Percentiles rank a stretch among this genome's conserved stretches.
Evolutionary conservation across 139 green algal species (phyloP).

Genomic region (Dunaliella sp.): DNA sequence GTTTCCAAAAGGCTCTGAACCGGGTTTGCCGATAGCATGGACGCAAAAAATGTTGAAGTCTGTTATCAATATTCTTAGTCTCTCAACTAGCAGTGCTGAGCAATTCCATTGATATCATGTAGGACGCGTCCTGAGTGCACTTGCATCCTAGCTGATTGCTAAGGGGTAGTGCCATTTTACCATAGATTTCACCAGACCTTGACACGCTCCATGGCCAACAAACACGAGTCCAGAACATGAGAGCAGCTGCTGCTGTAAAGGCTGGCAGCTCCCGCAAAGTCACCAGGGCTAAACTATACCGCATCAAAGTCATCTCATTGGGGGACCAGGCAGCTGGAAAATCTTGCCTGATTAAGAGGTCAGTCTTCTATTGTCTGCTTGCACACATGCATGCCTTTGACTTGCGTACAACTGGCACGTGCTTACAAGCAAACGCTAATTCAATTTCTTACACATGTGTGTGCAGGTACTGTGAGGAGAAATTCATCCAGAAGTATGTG

Average conservation of each 20-base stretch:
- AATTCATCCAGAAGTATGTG: constrained; percentile 68
- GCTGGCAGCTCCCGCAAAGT: constrained; percentile 28
- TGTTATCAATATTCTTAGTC: no score
- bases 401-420: background rate
- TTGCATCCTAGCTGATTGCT: no score
- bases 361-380: background rate
- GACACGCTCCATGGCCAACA: no score
- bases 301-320: constrained; percentile 67
- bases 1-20: no score
- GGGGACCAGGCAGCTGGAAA: constrained; percentile 61
- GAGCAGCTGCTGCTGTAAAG: constrained; percentile 22
- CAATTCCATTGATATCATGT: no score
- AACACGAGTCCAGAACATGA: no score
- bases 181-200: no score
- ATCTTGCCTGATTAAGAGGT: constrained; percentile 74
- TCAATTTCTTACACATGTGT: background rate
- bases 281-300: constrained; percentile 33
- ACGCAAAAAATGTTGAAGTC: no score
- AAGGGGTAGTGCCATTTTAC: no score
- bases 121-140: no score
- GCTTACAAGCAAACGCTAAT: background rate
- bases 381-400: background rate
- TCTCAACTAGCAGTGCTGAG: no score
- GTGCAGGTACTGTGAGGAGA: constrained; percentile 74
- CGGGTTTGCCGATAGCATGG: no score